Evolutionary conservation across 106 monocot genomes (phyloP).

Genomic region (Acorus calamus): DNA sequence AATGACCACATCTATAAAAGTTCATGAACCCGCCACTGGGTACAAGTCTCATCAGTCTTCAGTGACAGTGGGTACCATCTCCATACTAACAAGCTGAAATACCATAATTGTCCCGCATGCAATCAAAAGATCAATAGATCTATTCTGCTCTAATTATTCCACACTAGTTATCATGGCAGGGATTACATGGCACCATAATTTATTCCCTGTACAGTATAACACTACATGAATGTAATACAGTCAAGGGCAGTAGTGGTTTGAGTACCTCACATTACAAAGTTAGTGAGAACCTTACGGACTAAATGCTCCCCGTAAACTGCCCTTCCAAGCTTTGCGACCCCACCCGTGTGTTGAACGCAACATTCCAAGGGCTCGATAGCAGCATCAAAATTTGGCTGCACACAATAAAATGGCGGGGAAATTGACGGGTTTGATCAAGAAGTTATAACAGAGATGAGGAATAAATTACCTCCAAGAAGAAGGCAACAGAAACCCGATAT

Average conservation of each 20-base stretch:
- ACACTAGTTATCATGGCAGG: no score
- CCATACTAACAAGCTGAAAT: no score
- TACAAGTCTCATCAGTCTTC: no score
- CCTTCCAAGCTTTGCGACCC: conserved; percentile 27
- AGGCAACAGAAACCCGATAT: conserved; percentile 76
- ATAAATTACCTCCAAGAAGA: conserved; percentile 69
- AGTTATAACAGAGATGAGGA: neutral
- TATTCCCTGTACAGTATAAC: no score
- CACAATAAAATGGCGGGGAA: conserved; percentile 2
- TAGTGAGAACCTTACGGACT: conserved; percentile 47
- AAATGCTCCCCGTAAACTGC: conserved; percentile 69
- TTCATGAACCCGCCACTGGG: no score
- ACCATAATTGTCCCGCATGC: no score
- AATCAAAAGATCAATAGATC: no score
- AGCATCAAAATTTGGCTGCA: conserved; percentile 57
- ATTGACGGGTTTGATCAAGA: neutral
- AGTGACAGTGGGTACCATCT: no score
- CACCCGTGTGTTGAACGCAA: conserved; percentile 37
- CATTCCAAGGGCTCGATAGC: conserved; percentile 35
- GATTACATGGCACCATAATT: no score
- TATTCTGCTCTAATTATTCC: no score
- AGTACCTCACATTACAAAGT: conserved; percentile 25
- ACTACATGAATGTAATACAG: no score
- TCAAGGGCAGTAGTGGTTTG: neutral
- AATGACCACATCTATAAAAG: no score